phyloP scores from a whole-genome alignment of 2,329 filamentous ascomycete species.

The Colletotrichum destructivum region DNA sequence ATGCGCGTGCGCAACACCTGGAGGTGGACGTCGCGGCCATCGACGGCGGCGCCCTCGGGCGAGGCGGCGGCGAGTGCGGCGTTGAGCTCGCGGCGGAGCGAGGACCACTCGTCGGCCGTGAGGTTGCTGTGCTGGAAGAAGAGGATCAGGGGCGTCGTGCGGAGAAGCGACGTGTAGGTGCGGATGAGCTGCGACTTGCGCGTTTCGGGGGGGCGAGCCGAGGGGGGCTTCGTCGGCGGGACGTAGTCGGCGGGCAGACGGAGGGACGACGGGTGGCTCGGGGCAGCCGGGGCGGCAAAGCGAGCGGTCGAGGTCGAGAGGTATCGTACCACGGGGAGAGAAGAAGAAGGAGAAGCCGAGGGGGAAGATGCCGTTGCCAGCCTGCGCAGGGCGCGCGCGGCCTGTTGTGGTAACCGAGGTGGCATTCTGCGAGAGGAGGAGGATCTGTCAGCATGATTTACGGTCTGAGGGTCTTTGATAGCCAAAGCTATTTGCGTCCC shows the following conservation, averaged over 20 bases:
- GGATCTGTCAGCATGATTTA: background rate
- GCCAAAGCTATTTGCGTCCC: too few relatives aligned
- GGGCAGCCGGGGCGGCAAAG: constrained; percentile 47
- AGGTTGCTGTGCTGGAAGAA: constrained; percentile 84
- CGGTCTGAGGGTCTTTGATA: too few relatives aligned
- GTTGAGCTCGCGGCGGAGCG: constrained; percentile 60
- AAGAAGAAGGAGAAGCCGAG: background rate
- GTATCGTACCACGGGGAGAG: constrained; percentile 27
- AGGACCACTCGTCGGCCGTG: constrained; percentile 74
- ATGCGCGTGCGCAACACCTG: constrained; percentile 92
- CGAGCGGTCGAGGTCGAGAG: constrained; percentile 32
- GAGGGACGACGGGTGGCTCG: constrained; percentile 44
- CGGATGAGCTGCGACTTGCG: constrained; percentile 91
- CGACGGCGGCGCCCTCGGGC: constrained; percentile 57
- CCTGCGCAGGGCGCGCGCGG: constrained; percentile 41
- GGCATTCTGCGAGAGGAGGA: constrained; percentile 28
- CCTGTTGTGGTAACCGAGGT: constrained; percentile 40
- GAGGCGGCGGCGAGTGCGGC: constrained; percentile 60
- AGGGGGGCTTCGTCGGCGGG: constrained; percentile 85
- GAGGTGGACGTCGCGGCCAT: constrained; percentile 78
- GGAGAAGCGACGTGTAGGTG: constrained; percentile 89
- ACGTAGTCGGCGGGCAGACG: constrained; percentile 63
- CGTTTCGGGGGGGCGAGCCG: constrained; percentile 86
- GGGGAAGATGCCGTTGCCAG: constrained; percentile 30
- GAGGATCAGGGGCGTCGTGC: constrained; percentile 86